A percentile compares a stretch with the other conserved stretches of the same genome.
phyloP scores from a whole-genome alignment of 768 basidiomycete species.

The Cyclocybe cylindracea region DNA sequence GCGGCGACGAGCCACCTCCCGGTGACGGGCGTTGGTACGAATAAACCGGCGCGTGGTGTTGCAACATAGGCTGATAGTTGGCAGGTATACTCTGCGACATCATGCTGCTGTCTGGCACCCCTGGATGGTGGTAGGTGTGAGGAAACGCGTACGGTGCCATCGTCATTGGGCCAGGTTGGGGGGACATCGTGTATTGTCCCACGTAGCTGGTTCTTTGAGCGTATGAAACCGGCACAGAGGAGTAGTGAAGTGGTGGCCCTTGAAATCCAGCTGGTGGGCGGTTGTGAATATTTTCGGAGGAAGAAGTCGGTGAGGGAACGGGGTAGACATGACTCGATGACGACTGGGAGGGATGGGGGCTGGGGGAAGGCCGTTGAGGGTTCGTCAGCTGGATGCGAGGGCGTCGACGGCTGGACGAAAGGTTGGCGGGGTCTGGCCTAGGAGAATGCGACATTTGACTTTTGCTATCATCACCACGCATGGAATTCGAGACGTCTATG shows the following conservation, averaged over 20 bases:
- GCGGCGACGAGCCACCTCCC: constrained; percentile 29
- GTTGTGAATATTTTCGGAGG: constrained; percentile 20
- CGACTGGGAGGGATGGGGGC: constrained; percentile 15
- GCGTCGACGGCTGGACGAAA: constrained; percentile 23
- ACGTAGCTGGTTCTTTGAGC: constrained; percentile 35
- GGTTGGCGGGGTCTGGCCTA: constrained; percentile 21
- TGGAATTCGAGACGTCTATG: constrained; percentile 14
- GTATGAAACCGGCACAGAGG: constrained; percentile 27
- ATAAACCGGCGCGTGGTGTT: constrained; percentile 38
- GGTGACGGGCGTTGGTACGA: constrained; percentile 36
- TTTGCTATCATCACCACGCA: constrained; percentile 27
- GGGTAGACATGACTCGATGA: constrained; percentile 5
- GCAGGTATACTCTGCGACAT: constrained; percentile 41
- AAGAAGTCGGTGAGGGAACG: constrained; percentile 10
- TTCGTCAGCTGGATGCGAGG: constrained; percentile 20
- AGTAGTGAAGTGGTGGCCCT: constrained; percentile 25
- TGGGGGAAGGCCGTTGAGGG: constrained; percentile 11
- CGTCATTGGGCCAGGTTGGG: constrained; percentile 34
- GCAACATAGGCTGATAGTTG: constrained; percentile 42
- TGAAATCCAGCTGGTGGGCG: constrained; percentile 19
- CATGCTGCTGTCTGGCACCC: constrained; percentile 36
- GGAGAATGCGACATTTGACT: constrained; percentile 22
- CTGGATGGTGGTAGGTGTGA: constrained; percentile 33
- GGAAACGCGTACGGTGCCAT: constrained; percentile 38
- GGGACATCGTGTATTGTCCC: constrained; percentile 49